These are phyloP conservation scores for Athelia sp. DNA, from an alignment of 1,284 basidiomycete species.

Conservation along the genomic window DNA sequence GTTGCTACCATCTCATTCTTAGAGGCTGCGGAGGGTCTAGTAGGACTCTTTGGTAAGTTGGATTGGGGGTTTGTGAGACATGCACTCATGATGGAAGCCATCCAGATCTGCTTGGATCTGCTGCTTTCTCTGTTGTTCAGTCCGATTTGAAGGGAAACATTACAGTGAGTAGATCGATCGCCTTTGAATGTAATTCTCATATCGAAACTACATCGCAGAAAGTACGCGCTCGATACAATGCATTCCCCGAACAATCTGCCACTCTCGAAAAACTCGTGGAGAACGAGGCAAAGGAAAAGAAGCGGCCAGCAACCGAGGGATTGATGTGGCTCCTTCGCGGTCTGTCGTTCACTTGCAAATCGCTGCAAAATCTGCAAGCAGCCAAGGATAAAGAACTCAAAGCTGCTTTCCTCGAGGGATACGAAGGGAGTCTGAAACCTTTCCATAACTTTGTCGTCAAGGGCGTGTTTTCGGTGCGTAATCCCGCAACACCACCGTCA, in stretches of 20 bases:
- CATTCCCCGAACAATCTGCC: conserved; percentile 55
- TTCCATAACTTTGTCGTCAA: conserved; percentile 89
- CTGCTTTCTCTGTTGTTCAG: conserved; percentile 85
- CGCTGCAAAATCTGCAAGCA: conserved; percentile 69
- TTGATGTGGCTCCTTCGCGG: conserved; percentile 91
- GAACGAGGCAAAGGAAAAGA: conserved; percentile 86
- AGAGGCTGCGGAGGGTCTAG: conserved; percentile 86
- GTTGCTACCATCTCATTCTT: conserved; percentile 88
- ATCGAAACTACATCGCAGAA: conserved; percentile 50
- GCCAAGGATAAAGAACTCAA: conserved; percentile 68
- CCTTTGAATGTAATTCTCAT: conserved; percentile 2
- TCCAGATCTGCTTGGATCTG: conserved; percentile 82
- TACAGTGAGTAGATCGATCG: conserved; percentile 46
- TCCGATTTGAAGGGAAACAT: conserved; percentile 93
- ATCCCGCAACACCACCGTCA: conserved; percentile 3
- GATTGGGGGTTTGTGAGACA: conserved; percentile 17
- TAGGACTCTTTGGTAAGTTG: conserved; percentile 80
- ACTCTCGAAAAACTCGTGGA: conserved; percentile 86
- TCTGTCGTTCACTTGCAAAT: conserved; percentile 87
- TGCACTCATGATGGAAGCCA: neutral
- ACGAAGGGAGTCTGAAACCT: conserved; percentile 79
- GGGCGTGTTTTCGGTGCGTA: conserved; percentile 77
- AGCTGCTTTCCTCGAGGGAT: conserved; percentile 77
- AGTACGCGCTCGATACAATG: conserved; percentile 79
- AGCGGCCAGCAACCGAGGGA: conserved; percentile 84